Evolutionary conservation across 345 rosid genomes (phyloP).

Genomic region (Salix purpurea): DNA sequence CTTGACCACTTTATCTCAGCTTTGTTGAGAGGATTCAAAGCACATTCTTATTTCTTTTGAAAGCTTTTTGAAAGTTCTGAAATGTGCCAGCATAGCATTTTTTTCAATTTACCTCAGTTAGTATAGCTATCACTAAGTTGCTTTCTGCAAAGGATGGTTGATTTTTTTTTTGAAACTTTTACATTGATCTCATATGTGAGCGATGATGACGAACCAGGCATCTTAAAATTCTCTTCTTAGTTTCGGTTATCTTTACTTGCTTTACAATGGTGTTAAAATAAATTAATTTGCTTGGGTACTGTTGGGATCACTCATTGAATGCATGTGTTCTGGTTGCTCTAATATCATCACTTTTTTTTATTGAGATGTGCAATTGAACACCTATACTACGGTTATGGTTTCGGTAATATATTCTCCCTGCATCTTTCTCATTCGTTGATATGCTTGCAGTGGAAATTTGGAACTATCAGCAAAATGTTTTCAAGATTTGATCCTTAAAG

Average conservation of each 20-base stretch:
- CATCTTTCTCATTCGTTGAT: neutral
- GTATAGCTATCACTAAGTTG: neutral
- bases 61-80: neutral
- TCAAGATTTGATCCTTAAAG: slow-evolving; percentile 77
- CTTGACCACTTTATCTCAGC: neutral
- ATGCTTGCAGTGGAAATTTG: slow-evolving; percentile 64
- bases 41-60: neutral
- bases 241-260: neutral
- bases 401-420: neutral
- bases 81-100: neutral
- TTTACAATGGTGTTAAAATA: neutral
- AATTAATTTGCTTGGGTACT: neutral
- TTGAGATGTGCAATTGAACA: neutral
- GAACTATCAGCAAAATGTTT: slow-evolving; percentile 82
- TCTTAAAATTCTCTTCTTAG: neutral
- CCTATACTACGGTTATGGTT: neutral
- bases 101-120: neutral
- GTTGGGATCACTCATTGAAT: neutral
- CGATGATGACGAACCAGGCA: neutral
- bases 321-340: neutral
- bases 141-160: neutral
- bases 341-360: neutral
- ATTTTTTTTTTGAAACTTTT: neutral
- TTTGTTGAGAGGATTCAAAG: no score
- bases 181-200: neutral